Percentiles rank a stretch among this genome's conserved stretches.
Evolutionary conservation across 2,329 filamentous ascomycete species (phyloP).

Genomic region (Dactylonectria macrodidyma): DNA sequence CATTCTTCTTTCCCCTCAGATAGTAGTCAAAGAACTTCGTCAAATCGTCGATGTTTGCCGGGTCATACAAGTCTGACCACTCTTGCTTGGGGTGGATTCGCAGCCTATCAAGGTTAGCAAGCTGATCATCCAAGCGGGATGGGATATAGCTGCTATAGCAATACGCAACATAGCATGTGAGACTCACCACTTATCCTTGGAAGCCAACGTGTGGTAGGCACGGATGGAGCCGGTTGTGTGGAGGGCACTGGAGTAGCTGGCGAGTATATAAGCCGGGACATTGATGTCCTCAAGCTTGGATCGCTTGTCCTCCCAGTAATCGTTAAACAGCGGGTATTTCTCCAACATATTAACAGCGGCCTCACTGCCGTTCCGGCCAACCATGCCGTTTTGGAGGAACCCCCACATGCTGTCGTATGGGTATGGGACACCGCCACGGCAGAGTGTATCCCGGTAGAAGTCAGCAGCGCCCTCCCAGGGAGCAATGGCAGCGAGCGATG

Average conservation of each 20-base stretch:
- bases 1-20: conserved; percentile 3
- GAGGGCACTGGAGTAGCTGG: conserved; percentile 13
- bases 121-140: too few species aligned
- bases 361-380: conserved; percentile 3
- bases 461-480: conserved; percentile 17
- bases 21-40: conserved; percentile 10
- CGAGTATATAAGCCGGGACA: conserved; percentile 1
- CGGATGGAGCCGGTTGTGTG: conserved; percentile 11
- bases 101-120: background rate
- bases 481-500: conserved; percentile 6
- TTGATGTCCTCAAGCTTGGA: conserved; percentile 2
- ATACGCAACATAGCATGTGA: too few species aligned
- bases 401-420: conserved; percentile 17
- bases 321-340: conserved; percentile 5
- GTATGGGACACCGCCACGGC: conserved; percentile 6
- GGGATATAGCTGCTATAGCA: too few species aligned
- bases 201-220: background rate
- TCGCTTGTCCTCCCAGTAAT: conserved; percentile 15
- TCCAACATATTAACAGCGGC: conserved; percentile 6
- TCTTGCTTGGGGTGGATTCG: conserved; percentile 12
- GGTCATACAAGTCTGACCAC: conserved; percentile 14
- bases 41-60: conserved; percentile 7
- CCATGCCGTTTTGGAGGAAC: background rate
- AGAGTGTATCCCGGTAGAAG: conserved; percentile 14
- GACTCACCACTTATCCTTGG: conserved; percentile 9